These are phyloP conservation scores for Coemansia sp. DNA, from an alignment of 192 early-diverging fungal species.

Conservation along the genomic window DNA sequence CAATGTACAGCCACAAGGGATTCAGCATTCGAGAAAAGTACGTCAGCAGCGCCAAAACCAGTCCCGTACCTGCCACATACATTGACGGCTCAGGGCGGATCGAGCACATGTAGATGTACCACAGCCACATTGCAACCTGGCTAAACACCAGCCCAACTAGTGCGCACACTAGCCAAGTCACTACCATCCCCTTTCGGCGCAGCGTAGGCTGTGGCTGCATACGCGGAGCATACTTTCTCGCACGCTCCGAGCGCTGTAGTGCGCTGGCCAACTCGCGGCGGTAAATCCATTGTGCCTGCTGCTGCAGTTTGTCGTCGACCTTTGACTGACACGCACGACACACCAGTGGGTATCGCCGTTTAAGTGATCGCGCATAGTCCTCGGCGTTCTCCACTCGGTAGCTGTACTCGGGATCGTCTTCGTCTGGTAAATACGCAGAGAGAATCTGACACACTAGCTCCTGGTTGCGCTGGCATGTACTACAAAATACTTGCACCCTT, in stretches of 20 bases:
- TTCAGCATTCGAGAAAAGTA: slow-evolving; percentile 33
- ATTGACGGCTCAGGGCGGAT: neutral
- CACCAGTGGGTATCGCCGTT: slow-evolving; percentile 40
- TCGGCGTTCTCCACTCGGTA: slow-evolving; percentile 19
- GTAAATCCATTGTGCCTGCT: slow-evolving; percentile 43
- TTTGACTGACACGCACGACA: slow-evolving; percentile 38
- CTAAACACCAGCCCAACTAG: slow-evolving; percentile 12
- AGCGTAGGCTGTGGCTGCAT: slow-evolving; percentile 33
- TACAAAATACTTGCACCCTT: slow-evolving; percentile 36
- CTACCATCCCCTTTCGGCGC: slow-evolving; percentile 31
- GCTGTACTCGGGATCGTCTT: slow-evolving; percentile 35
- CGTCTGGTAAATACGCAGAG: slow-evolving; percentile 41
- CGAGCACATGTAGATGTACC: slow-evolving; percentile 12
- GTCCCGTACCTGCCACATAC: neutral
- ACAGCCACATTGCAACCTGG: slow-evolving; percentile 20
- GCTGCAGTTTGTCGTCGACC: slow-evolving; percentile 39
- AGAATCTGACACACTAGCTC: slow-evolving; percentile 46
- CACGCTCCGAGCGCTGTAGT: slow-evolving; percentile 28
- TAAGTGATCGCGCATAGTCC: slow-evolving; percentile 30
- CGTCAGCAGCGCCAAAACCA: slow-evolving; percentile 20
- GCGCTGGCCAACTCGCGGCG: slow-evolving; percentile 39
- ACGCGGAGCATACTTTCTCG: slow-evolving; percentile 17
- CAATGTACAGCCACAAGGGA: slow-evolving; percentile 45
- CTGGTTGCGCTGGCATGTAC: slow-evolving; percentile 49
- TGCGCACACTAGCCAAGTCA: slow-evolving; percentile 30